Evolutionary conservation across 768 basidiomycete species (phyloP).

Genomic region (Mycena rebaudengoi): DNA sequence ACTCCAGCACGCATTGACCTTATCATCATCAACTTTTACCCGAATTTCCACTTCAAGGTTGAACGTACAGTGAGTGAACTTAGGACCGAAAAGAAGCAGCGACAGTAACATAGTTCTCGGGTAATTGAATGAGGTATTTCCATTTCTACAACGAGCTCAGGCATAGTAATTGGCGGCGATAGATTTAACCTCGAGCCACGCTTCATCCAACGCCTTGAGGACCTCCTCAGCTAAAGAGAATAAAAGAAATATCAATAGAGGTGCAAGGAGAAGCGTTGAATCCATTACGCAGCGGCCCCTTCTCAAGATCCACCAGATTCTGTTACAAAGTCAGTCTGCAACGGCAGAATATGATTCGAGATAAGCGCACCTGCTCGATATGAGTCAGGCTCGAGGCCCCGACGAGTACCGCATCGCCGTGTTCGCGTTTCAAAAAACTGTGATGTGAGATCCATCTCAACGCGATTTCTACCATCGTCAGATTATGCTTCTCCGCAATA

Average conservation of each 20-base stretch:
- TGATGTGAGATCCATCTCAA: constrained; percentile 59
- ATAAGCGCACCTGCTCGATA: constrained; percentile 41
- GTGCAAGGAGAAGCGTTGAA: background rate
- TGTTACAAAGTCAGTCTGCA: no score
- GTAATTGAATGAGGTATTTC: no score
- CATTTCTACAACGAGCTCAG: no score
- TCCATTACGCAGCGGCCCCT: no score
- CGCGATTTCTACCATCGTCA: constrained; percentile 54
- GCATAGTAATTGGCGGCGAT: no score
- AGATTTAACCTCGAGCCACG: background rate
- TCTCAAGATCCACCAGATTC: background rate
- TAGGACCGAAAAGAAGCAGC: no score
- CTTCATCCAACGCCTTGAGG: background rate
- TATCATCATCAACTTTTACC: no score
- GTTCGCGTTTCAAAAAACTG: constrained; percentile 43
- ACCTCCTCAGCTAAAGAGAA: background rate
- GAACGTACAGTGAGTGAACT: no score
- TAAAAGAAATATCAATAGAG: background rate
- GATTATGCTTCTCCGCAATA: constrained; percentile 36
- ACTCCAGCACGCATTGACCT: no score
- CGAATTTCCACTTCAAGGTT: no score
- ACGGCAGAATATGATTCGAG: background rate
- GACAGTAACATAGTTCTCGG: no score
- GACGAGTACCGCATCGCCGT: constrained; percentile 50
- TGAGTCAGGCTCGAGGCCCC: constrained; percentile 52